These are phyloP conservation scores for Aspergillus cristatus DNA, from an alignment of 495 filamentous ascomycete species.

Conservation along the genomic window DNA sequence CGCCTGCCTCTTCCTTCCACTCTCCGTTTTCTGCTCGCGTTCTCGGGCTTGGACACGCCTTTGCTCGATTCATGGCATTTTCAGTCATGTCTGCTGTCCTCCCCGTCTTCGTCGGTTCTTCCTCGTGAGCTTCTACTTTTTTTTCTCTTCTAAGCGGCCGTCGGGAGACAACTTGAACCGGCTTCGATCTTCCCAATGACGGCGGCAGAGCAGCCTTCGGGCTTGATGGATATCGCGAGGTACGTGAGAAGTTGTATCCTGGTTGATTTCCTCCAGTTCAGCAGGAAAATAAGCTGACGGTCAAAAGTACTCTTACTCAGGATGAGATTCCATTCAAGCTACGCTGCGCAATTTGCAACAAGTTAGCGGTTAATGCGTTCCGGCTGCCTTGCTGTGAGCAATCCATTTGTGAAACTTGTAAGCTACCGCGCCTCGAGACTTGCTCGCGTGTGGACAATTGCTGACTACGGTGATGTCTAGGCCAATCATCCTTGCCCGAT, in stretches of 20 bases:
- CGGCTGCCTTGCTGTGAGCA: constrained; percentile 92
- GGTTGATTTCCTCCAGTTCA: background rate
- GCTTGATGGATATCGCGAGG: constrained; percentile 40
- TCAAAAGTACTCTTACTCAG: constrained; percentile 67
- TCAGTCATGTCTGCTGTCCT: constrained; percentile 12
- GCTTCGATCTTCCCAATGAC: constrained; percentile 20
- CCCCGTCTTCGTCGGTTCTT: constrained; percentile 4
- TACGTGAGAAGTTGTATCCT: constrained; percentile 14
- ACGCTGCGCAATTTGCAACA: constrained; percentile 85
- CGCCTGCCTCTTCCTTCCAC: background rate
- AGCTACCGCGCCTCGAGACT: constrained; percentile 19
- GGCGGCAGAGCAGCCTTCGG: constrained; percentile 30
- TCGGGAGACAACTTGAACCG: background rate
- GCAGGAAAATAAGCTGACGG: no score
- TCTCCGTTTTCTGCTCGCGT: no score
- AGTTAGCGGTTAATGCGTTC: constrained; percentile 83
- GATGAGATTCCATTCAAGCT: constrained; percentile 92
- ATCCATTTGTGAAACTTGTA: constrained; percentile 85
- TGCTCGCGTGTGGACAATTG: background rate
- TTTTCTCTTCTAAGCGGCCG: background rate
- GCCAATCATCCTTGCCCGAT: constrained; percentile 65
- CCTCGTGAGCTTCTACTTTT: constrained; percentile 3
- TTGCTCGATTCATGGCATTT: constrained; percentile 6
- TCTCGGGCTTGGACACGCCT: background rate
- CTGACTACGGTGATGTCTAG: constrained; percentile 28